Percentiles rank a stretch among this genome's conserved stretches.
Conservation (phyloP, 2,329 filamentous ascomycete species). For the Cercospora sesami region DNA sequence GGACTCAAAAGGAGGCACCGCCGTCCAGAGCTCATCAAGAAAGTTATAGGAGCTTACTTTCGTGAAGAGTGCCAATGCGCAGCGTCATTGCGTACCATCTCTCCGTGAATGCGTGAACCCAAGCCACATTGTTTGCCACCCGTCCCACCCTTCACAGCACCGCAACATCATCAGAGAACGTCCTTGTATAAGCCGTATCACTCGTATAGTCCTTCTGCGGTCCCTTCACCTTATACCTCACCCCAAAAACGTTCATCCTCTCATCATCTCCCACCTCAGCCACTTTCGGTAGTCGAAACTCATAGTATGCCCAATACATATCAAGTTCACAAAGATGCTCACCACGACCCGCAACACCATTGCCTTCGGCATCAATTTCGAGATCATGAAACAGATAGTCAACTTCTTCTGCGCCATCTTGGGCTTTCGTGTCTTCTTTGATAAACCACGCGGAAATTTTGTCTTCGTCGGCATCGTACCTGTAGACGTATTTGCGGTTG, state of each 20-base stretch:
- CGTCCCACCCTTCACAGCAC: conserved; percentile 11
- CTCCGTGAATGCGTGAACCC: not conserved
- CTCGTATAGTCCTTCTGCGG: conserved; percentile 43
- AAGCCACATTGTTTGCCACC: not conserved
- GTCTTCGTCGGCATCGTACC: conserved; percentile 65
- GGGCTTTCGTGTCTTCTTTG: conserved; percentile 60
- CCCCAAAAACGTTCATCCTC: conserved; percentile 39
- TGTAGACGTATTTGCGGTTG: conserved; percentile 69
- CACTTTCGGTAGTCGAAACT: conserved; percentile 53
- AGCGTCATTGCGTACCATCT: not conserved
- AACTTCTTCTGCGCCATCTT: conserved; percentile 45
- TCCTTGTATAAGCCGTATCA: conserved; percentile 40
- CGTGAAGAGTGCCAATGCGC: conserved; percentile 10
- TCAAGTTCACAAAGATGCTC: conserved; percentile 71
- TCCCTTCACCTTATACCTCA: conserved; percentile 42
- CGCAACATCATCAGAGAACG: conserved; percentile 20
- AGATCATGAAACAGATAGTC: conserved; percentile 76
- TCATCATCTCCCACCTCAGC: conserved; percentile 26
- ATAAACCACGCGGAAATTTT: conserved; percentile 73
- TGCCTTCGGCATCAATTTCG: conserved; percentile 54
- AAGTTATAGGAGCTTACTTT: not conserved
- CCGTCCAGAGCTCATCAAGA: not conserved
- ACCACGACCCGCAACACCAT: conserved; percentile 62
- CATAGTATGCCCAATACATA: conserved; percentile 69
- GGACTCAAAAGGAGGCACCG: not conserved